Base-by-base conservation (phyloP, 2,329 filamentous ascomycete genomes). In the Juglanconis sp. region DNA sequence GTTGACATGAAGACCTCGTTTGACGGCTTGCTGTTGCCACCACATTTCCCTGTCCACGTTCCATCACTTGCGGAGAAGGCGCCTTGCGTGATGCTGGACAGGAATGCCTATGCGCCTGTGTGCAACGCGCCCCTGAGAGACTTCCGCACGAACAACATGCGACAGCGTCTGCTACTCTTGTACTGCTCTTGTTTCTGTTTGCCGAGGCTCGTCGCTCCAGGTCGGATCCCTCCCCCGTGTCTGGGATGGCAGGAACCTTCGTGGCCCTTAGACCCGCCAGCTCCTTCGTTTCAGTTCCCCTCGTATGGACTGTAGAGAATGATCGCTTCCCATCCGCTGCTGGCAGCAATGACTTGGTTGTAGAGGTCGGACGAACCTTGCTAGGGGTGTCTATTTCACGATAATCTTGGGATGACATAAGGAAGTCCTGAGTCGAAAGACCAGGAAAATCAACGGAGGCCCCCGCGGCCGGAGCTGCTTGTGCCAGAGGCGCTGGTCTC, bases 371-470 rank as follows among this genome's bases (percentile, higher is more conserved):
- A 3, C 38, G 15, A 38, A 52, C 9, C 58, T 53, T 38, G 52
- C 49, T 58, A 1, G 69, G 61, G 34, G 71, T 67, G 48, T 74
- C 73, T 42, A 81, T 70, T 24, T 81, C 79, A 44, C 69, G 68
- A n/a, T 80, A 59, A 48, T 81, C 79, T 61, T 81, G 77, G 3
- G 79, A 77, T 1, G 79, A 81, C 8, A 81, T 66, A 1, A 74
- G 61, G 1, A 81, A 59, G 63, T 82, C 80, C 61, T 81, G 80
- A 0, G 78, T 79, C 1, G 74, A 78, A 42, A 79, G 69, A 55
- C 76, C 73, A 0, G 73, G 67, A 11, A 76, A 65, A 2, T 67
- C 65, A 7, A 36, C 3, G n/a, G 11, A 24, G 15, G 9, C 10
- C 4, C 24, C 32, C 3, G 3, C 40, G 3, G 15, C 30, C 24